A percentile compares a stretch with the other conserved stretches of the same genome.
phyloP scores from a whole-genome alignment of 768 basidiomycete genomes.

The Collybiopsis luxurians region DNA sequence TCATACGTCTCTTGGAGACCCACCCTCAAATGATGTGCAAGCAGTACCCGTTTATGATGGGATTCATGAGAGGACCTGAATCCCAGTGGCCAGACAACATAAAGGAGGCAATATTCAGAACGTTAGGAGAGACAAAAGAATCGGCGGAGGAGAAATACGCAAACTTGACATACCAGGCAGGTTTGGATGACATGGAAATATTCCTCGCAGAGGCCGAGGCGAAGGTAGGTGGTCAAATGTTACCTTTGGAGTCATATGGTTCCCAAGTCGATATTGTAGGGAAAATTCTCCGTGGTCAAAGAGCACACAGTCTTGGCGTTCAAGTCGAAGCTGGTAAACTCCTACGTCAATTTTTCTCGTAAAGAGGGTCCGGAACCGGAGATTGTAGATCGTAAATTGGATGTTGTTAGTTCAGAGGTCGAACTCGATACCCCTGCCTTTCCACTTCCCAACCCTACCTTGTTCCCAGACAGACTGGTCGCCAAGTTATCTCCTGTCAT shows the following conservation, averaged over 20 bases:
- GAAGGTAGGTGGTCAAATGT: neutral
- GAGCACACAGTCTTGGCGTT: neutral
- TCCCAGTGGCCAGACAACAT: neutral
- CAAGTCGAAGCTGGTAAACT: neutral
- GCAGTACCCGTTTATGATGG: slow-evolving; percentile 7
- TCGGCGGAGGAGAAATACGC: neutral
- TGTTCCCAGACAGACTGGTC: slow-evolving; percentile 1
- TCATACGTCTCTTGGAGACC: slow-evolving; percentile 1
- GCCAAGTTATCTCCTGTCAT: neutral
- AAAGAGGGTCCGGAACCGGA: neutral
- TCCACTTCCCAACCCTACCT: slow-evolving; percentile 7
- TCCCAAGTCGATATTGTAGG: neutral
- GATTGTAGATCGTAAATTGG: slow-evolving; percentile 2
- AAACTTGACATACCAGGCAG: neutral
- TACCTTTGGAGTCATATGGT: too few species aligned
- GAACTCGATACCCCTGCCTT: neutral
- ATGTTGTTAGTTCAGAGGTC: neutral
- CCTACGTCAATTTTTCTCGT: neutral
- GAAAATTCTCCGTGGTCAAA: slow-evolving; percentile 1
- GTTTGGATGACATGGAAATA: neutral
- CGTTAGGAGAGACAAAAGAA: neutral
- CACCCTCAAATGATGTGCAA: neutral
- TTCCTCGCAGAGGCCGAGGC: slow-evolving; percentile 1
- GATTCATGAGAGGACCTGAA: neutral
- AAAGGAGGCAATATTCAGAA: neutral